Evolutionary conservation across 306 rosid species (phyloP), one percentile per base, ranked within the genome.

Genomic region (Mucuna pruriens): DNA sequence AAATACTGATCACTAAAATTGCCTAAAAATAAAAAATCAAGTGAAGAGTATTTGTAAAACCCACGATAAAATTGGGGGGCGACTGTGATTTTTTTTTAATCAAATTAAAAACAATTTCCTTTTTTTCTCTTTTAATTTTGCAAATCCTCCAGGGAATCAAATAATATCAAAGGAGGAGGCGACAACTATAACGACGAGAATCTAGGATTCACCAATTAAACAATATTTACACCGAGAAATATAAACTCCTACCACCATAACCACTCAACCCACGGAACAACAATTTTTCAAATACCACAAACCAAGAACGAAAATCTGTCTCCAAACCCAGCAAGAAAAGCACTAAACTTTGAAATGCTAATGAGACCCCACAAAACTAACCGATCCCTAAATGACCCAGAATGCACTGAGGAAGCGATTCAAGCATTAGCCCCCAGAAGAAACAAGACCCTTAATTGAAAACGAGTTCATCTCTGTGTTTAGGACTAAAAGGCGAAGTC

Each of bases 51-150:
- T 74, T 39, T 71, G 78, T 71, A 81, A 83, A 74, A 77, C 97
- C 97, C 93, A 80, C 90, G 67, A 81, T 81, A 92, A 93, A 93
- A 93, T 82, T 84, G 86, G 89, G 86, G 97, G 89, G 95, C 71
- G 82, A 85, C 66, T 77, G 83, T 66, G 87, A 81, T 83, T 68
- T 67, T 46, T 77, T 67, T 71, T 46, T 77, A 54, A 77, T 80
- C 74, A 19, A 26, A 85, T 48, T 22, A 48, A 62, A 77, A 76
- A 64, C 19, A 42, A 45, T 29, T 83, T 67, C 69, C 75, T 46
- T 40, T 82, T 46, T 58, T 79, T 65, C 29, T 39, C 6, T 84
- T 71, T 81, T 44, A 13, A 40, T 71, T 54, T 77, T 76, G 65
- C 67, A 85, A 88, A 81, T 81, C 97, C 97, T 88, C 90, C 93